Evolutionary conservation across 352 stramenopile species (phyloP).

Genomic region (Globisporangium spinosum): DNA sequence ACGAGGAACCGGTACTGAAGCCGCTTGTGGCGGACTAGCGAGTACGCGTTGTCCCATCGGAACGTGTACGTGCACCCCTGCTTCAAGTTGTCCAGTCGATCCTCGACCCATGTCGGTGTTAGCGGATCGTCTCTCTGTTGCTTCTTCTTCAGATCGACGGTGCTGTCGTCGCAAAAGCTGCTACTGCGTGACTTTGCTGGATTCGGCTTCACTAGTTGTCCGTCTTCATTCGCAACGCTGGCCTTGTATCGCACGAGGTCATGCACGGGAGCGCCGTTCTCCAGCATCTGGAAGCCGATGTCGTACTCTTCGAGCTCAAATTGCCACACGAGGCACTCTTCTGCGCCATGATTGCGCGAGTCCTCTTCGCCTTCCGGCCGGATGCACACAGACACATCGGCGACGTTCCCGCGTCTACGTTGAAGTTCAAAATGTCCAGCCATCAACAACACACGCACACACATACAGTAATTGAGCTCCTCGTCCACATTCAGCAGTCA

Average conservation of each 20-base stretch:
- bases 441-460: neutral
- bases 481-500: neutral
- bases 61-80: constrained; percentile 46
- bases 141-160: constrained; percentile 4
- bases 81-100: constrained; percentile 27
- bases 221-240: neutral
- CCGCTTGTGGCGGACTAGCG: constrained; percentile 60
- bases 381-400: constrained; percentile 42
- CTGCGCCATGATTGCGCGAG: constrained; percentile 13
- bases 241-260: constrained; percentile 41
- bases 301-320: constrained; percentile 60
- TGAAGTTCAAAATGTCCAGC: neutral
- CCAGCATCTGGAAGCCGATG: constrained; percentile 56
- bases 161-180: constrained; percentile 5
- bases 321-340: constrained; percentile 56
- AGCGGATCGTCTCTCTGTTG: neutral
- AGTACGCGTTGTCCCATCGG: constrained; percentile 78
- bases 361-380: constrained; percentile 14
- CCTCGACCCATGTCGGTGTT: constrained; percentile 27
- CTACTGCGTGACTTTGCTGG: neutral
- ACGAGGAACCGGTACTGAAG: constrained; percentile 56
- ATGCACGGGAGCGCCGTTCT: constrained; percentile 32
- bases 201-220: neutral
- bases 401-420: constrained; percentile 41
- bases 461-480: neutral